These are phyloP conservation scores for Paramecium pentaurelia DNA, from an alignment of 73 alveolate genomes.

Conservation along the genomic window DNA sequence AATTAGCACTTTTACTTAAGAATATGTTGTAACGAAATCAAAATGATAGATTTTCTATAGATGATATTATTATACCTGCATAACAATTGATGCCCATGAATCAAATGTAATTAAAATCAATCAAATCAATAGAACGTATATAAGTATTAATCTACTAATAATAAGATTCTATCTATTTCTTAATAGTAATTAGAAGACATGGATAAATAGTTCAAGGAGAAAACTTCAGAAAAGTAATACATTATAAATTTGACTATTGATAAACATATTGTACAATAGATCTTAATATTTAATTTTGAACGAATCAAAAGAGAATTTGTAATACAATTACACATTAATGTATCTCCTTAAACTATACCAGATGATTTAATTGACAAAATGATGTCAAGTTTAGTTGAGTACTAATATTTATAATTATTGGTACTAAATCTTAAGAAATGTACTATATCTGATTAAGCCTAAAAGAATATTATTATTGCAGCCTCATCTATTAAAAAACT, in stretches of 20 bases:
- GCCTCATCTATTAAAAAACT: background rate
- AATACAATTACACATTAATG: background rate
- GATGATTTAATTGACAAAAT: background rate
- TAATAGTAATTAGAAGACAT: background rate
- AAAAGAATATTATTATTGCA: background rate
- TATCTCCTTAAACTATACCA: background rate
- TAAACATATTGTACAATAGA: background rate
- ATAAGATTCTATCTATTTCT: background rate
- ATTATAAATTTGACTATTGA: background rate
- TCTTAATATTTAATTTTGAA: background rate
- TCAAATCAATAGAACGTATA: background rate
- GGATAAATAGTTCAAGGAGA: background rate
- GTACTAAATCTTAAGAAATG: background rate
- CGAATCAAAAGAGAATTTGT: background rate
- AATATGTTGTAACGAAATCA: background rate
- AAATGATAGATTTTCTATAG: background rate
- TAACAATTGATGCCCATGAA: slow-evolving; percentile 1
- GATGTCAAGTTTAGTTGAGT: background rate
- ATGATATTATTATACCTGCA: background rate
- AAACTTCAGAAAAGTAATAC: background rate
- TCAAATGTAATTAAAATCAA: background rate
- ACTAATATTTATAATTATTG: background rate
- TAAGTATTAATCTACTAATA: background rate
- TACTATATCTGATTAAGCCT: background rate
- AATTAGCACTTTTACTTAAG: background rate